phyloP scores from a whole-genome alignment of 2,329 filamentous ascomycete species.

The Triangularia verruculosa region DNA sequence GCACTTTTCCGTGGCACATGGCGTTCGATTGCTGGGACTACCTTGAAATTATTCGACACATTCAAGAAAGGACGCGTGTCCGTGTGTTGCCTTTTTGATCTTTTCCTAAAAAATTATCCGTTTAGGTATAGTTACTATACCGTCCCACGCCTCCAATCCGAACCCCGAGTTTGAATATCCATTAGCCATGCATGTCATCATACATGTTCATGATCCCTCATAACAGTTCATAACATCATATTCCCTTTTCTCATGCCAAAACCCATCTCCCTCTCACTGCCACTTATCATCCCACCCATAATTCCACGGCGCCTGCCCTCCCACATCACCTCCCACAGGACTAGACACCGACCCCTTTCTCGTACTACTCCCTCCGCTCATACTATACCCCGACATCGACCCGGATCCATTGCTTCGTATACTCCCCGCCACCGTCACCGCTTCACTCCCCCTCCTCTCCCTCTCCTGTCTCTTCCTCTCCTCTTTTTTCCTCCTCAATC shows the following conservation, averaged over 20 bases:
- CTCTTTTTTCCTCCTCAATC: conserved; percentile 36
- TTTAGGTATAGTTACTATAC: not conserved
- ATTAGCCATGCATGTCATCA: not conserved
- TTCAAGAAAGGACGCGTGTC: not conserved
- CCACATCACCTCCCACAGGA: not conserved
- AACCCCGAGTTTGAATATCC: no score
- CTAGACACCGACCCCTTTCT: conserved; percentile 8
- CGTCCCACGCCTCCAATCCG: not conserved
- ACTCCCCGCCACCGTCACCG: conserved; percentile 20
- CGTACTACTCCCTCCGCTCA: not conserved
- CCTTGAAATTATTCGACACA: not conserved
- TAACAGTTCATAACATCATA: not conserved
- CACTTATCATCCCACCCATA: not conserved
- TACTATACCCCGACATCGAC: not conserved
- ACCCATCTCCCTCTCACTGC: not conserved
- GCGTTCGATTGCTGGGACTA: not conserved
- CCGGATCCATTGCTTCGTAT: not conserved
- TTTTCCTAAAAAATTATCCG: no score
- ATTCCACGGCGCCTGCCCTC: not conserved
- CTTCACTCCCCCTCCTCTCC: conserved; percentile 25
- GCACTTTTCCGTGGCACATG: not conserved
- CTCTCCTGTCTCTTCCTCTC: not conserved
- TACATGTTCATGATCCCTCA: not conserved
- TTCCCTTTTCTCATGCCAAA: not conserved
- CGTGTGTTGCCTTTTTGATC: no score